Evolutionary conservation across 2,329 filamentous ascomycete species (phyloP).

Genomic region (Aureobasidium sp.): DNA sequence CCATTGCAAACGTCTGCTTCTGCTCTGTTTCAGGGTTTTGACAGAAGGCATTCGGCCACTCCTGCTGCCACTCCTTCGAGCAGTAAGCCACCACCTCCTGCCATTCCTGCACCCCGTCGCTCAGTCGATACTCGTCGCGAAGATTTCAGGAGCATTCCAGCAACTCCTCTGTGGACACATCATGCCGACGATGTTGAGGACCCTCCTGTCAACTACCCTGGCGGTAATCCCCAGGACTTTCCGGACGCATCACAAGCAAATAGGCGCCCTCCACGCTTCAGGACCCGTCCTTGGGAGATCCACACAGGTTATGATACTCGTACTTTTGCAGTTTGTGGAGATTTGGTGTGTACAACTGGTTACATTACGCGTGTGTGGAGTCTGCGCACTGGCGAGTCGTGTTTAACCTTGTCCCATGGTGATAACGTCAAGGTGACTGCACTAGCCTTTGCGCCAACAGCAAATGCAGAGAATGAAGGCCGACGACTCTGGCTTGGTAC

Average conservation of each 20-base stretch:
- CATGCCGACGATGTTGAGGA: constrained; percentile 16
- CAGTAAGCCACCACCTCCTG: constrained; percentile 21
- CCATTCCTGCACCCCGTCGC: constrained; percentile 27
- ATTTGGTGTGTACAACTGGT: constrained; percentile 78
- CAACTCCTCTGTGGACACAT: constrained; percentile 31
- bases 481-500: constrained; percentile 82
- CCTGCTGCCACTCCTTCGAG: constrained; percentile 5
- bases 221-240: constrained; percentile 44
- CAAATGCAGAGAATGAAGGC: constrained; percentile 71
- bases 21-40: constrained; percentile 24
- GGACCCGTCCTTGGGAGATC: constrained; percentile 66
- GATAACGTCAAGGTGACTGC: constrained; percentile 78
- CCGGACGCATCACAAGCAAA: constrained; percentile 82
- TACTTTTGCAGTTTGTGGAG: constrained; percentile 78
- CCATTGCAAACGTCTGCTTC: constrained; percentile 18
- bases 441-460: constrained; percentile 75
- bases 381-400: constrained; percentile 66
- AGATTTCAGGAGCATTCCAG: constrained; percentile 1
- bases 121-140: constrained; percentile 17
- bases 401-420: constrained; percentile 74
- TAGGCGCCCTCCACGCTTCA: constrained; percentile 68
- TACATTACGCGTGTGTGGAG: constrained; percentile 86
- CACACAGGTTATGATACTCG: constrained; percentile 79
- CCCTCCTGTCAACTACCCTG: constrained; percentile 12
- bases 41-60: constrained; percentile 15